These are phyloP conservation scores for Trichocomaceae sp. DNA, from an alignment of 2,329 filamentous ascomycete species.

Conservation along the genomic window DNA sequence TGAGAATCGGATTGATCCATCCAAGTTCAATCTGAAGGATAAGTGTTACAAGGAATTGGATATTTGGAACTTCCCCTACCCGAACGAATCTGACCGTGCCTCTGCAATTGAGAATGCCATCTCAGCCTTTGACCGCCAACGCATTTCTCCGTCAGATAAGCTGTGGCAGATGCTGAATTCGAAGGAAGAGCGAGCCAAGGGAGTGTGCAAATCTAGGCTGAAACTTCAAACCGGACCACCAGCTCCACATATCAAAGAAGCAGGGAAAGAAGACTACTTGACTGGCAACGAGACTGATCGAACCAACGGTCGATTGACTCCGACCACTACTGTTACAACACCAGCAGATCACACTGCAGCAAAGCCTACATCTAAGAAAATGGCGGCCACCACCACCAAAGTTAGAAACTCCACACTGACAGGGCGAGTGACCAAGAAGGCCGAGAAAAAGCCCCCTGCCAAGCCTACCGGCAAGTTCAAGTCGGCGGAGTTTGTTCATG, in stretches of 20 bases:
- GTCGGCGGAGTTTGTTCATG: constrained; percentile 48
- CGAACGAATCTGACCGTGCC: constrained; percentile 49
- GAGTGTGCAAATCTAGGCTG: constrained; percentile 54
- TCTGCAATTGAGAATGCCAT: constrained; percentile 57
- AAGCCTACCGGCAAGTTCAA: constrained; percentile 44
- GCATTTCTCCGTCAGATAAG: constrained; percentile 54
- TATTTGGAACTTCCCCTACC: constrained; percentile 56
- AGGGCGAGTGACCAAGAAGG: constrained; percentile 42
- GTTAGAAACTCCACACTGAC: constrained; percentile 43
- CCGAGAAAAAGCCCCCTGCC: constrained; percentile 32
- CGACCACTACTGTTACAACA: constrained; percentile 18
- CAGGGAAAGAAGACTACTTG: constrained; percentile 24
- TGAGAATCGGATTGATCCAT: constrained; percentile 42
- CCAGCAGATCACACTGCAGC: constrained; percentile 22
- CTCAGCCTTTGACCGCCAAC: constrained; percentile 56
- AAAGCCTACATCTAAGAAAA: constrained; percentile 28
- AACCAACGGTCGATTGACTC: constrained; percentile 21
- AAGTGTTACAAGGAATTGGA: constrained; percentile 57
- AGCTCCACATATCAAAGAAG: constrained; percentile 35
- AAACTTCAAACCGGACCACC: constrained; percentile 42
- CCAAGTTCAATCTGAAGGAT: constrained; percentile 51
- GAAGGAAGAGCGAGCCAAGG: constrained; percentile 55
- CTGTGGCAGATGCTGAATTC: constrained; percentile 58
- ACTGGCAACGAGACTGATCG: constrained; percentile 35
- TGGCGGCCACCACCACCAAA: constrained; percentile 31